These are phyloP conservation scores for Suillus brevipes DNA, from an alignment of 768 basidiomycete species.

Conservation along the genomic window DNA sequence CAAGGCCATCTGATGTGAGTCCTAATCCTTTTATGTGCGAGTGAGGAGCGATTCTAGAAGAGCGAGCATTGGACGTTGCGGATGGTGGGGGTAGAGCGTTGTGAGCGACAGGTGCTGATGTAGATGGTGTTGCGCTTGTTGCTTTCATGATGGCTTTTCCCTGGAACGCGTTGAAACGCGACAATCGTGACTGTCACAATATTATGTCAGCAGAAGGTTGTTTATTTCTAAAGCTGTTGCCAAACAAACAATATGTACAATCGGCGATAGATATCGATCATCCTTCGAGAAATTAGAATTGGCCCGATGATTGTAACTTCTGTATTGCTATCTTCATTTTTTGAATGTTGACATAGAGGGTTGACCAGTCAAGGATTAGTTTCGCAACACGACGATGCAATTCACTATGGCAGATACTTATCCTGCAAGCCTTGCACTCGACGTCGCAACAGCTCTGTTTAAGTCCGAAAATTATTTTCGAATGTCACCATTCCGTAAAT, in stretches of 20 bases:
- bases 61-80: conserved; percentile 57
- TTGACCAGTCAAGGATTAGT: neutral
- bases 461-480: neutral
- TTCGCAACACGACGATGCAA: neutral
- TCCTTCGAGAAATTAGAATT: neutral
- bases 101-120: conserved; percentile 61
- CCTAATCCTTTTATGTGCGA: conserved; percentile 98
- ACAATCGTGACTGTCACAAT: conserved; percentile 6
- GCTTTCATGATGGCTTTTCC: conserved; percentile 32
- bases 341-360: neutral
- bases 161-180: neutral
- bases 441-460: neutral
- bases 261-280: neutral
- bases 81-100: conserved; percentile 74
- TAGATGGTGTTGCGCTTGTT: conserved; percentile 46
- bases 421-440: neutral
- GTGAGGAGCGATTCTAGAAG: conserved; percentile 85
- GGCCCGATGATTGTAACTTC: neutral
- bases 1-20: conserved; percentile 79
- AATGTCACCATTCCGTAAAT: conserved; percentile 45
- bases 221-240: conserved; percentile 11
- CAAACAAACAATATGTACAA: conserved; percentile 9
- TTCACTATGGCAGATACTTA: neutral
- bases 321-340: neutral
- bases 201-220: conserved; percentile 15